Conservation (phyloP, 2,329 filamentous ascomycete species). For the Orbilia javanica region DNA sequence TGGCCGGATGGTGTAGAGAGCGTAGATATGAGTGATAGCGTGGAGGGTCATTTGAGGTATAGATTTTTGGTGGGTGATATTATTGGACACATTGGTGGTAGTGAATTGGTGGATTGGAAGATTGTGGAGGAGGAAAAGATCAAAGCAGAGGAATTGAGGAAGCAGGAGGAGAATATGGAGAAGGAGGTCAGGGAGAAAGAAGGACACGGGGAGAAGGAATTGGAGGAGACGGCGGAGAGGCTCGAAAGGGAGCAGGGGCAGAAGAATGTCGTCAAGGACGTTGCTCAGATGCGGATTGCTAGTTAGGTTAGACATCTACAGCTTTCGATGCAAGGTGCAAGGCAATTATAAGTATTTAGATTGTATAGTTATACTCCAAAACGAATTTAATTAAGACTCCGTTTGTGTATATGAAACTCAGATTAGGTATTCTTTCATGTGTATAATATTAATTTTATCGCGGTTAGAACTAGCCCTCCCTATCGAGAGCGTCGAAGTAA, state of each 20-base stretch:
- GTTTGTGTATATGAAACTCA: not conserved
- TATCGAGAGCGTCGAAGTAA: not conserved
- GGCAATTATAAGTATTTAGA: no score
- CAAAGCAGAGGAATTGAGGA: slow-evolving; percentile 53
- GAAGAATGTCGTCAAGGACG: slow-evolving; percentile 61
- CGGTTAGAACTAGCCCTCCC: slow-evolving; percentile 7
- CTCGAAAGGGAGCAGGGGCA: slow-evolving; percentile 58
- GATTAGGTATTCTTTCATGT: slow-evolving; percentile 3
- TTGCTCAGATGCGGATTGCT: slow-evolving; percentile 50
- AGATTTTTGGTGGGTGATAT: slow-evolving; percentile 76
- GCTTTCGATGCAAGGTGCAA: no score
- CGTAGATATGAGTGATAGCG: slow-evolving; percentile 74
- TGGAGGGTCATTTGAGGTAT: slow-evolving; percentile 79
- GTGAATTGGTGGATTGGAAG: slow-evolving; percentile 71
- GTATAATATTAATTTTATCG: slow-evolving; percentile 3
- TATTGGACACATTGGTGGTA: slow-evolving; percentile 76
- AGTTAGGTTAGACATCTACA: not conserved
- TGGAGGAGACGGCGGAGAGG: slow-evolving; percentile 54
- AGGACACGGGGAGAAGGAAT: slow-evolving; percentile 25
- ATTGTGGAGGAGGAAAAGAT: slow-evolving; percentile 64
- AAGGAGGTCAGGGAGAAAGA: slow-evolving; percentile 51
- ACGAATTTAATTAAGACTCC: no score
- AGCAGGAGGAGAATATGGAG: slow-evolving; percentile 55
- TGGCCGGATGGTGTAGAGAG: slow-evolving; percentile 78
- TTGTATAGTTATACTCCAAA: no score